Evolutionary conservation across 208 protist genomes (phyloP).

Genomic region (Phytomonas sp.): DNA sequence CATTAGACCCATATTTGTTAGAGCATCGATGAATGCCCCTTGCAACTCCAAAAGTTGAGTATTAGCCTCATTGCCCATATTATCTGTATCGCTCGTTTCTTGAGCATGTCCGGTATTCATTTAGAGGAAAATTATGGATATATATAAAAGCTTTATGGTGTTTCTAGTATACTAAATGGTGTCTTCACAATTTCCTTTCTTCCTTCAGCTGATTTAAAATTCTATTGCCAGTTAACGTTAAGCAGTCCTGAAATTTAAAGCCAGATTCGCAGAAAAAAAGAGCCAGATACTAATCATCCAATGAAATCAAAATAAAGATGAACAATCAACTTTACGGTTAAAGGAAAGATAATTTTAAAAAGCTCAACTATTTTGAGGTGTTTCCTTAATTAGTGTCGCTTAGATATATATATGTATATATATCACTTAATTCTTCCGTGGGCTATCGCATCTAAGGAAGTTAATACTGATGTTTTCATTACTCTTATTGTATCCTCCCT

Average conservation of each 20-base stretch:
- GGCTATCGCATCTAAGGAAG: background rate
- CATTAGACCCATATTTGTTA: slow-evolving; percentile 44
- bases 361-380: background rate
- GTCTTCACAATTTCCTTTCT: background rate
- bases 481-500: background rate
- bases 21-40: slow-evolving; percentile 55
- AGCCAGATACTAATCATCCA: no score
- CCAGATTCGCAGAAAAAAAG: background rate
- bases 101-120: slow-evolving; percentile 7
- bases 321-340: background rate
- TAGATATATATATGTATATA: no score
- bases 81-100: slow-evolving; percentile 12
- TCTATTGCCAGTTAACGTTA: background rate
- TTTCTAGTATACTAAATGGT: background rate
- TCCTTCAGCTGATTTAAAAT: background rate
- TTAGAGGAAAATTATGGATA: background rate
- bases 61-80: slow-evolving; percentile 63
- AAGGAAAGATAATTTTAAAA: background rate
- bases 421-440: background rate
- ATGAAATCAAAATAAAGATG: no score
- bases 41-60: slow-evolving; percentile 61
- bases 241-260: background rate
- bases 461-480: background rate
- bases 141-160: background rate
- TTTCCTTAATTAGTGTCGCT: background rate